These are phyloP conservation scores for Globisporangium irregulare DNA, from an alignment of 352 stramenopile genomes.

Conservation along the genomic window DNA sequence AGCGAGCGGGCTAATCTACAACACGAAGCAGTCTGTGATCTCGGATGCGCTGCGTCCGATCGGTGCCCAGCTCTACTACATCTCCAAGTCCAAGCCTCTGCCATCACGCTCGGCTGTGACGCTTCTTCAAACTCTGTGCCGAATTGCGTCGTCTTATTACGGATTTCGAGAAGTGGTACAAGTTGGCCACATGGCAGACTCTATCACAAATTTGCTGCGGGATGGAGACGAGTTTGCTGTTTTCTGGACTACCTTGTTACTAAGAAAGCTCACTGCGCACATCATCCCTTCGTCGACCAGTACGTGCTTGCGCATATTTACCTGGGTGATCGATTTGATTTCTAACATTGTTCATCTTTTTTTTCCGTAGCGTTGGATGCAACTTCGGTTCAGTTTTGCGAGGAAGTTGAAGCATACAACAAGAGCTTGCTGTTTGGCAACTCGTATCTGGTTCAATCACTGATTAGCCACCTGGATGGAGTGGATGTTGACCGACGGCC, in stretches of 20 bases:
- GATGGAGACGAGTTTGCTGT: constrained; percentile 85
- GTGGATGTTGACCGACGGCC: constrained; percentile 39
- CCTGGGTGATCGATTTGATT: not conserved
- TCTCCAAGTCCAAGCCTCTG: constrained; percentile 65
- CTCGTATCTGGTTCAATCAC: constrained; percentile 56
- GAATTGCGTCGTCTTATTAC: constrained; percentile 84
- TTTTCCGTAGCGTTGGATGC: constrained; percentile 39
- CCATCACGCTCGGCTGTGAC: constrained; percentile 62
- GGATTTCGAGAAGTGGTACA: constrained; percentile 83
- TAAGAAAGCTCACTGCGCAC: constrained; percentile 64
- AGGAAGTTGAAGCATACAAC: constrained; percentile 71
- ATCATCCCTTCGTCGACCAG: constrained; percentile 31
- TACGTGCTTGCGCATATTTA: constrained; percentile 24
- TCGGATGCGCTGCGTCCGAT: constrained; percentile 75
- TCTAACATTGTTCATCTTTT: constrained; percentile 5
- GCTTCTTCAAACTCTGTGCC: constrained; percentile 81
- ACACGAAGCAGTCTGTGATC: constrained; percentile 78
- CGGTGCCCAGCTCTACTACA: constrained; percentile 74
- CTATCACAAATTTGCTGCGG: constrained; percentile 69
- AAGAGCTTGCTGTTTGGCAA: constrained; percentile 77
- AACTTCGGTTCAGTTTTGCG: constrained; percentile 55
- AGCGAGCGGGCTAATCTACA: constrained; percentile 78
- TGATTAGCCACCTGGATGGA: constrained; percentile 58
- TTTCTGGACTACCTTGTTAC: constrained; percentile 81
- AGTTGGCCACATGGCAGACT: constrained; percentile 71